These are phyloP conservation scores for Collybia sordida DNA, from an alignment of 768 basidiomycete genomes.

Conservation along the genomic window DNA sequence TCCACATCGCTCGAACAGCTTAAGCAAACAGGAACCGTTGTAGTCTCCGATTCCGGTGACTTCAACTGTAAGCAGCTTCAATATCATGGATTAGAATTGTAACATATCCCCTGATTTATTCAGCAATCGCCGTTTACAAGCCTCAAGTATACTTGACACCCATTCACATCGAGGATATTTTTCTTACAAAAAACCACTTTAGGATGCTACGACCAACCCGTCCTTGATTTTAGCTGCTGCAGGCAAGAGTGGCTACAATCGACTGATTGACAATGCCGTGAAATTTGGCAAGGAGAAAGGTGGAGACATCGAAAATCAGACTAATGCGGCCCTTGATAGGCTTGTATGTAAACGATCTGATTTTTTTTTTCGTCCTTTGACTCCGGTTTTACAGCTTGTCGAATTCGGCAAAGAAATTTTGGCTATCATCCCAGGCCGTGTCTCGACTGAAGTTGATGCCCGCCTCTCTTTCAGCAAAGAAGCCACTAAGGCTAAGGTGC, in stretches of 20 bases:
- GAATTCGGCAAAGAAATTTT: slow-evolving; percentile 98
- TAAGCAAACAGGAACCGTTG: slow-evolving; percentile 91
- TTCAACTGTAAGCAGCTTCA: slow-evolving; percentile 64
- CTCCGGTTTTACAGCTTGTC: slow-evolving; percentile 66
- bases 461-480: slow-evolving; percentile 96
- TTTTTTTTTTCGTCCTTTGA: background rate
- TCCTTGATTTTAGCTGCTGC: slow-evolving; percentile 92
- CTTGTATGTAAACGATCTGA: slow-evolving; percentile 55
- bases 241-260: slow-evolving; percentile 83
- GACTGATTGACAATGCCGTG: slow-evolving; percentile 76
- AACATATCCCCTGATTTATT: slow-evolving; percentile 16
- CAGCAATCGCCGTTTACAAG: slow-evolving; percentile 95
- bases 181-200: slow-evolving; percentile 10
- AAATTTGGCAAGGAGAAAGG: slow-evolving; percentile 79
- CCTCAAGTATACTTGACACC: slow-evolving; percentile 59
- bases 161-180: background rate
- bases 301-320: slow-evolving; percentile 70
- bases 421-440: slow-evolving; percentile 93
- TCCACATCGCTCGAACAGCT: slow-evolving; percentile 79
- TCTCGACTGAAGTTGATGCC: slow-evolving; percentile 99
- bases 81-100: slow-evolving; percentile 11
- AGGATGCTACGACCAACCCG: slow-evolving; percentile 99
- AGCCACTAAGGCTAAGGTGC: slow-evolving; percentile 83
- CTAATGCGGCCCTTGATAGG: slow-evolving; percentile 82
- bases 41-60: slow-evolving; percentile 97